phyloP scores from a whole-genome alignment of 768 basidiomycete genomes.

The Mycena maculata region DNA sequence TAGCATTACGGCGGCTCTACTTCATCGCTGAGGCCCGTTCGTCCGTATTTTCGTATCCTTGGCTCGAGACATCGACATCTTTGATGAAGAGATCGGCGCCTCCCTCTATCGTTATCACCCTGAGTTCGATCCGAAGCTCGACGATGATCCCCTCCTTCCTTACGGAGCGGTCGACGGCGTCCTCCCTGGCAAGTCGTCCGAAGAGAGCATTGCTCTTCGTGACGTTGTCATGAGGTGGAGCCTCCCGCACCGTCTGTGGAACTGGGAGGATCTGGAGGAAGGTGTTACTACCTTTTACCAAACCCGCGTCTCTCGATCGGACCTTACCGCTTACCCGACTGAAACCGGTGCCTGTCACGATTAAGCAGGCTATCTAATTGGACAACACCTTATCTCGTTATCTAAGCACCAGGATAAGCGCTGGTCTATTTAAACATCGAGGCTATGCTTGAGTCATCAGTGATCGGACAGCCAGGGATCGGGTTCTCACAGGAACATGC shows the following conservation, averaged over 20 bases:
- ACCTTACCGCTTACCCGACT: not conserved
- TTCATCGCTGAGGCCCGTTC: not conserved
- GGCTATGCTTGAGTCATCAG: no score
- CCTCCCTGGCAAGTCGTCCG: constrained; percentile 8
- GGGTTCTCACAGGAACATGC: no score
- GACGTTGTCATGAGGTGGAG: constrained; percentile 13
- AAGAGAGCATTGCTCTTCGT: not conserved
- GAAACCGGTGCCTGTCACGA: no score
- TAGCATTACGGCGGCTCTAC: not conserved
- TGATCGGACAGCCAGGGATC: no score
- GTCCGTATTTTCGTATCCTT: not conserved
- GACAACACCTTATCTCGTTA: no score
- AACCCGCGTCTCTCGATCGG: not conserved
- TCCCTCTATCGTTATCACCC: constrained; percentile 10
- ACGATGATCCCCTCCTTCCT: constrained; percentile 16
- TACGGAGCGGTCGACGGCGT: constrained; percentile 11
- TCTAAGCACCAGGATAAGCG: no score
- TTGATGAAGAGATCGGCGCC: not conserved
- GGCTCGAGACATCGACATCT: not conserved
- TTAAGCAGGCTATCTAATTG: no score
- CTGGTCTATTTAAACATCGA: no score
- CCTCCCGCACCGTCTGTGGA: not conserved
- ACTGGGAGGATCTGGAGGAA: not conserved
- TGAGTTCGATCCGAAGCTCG: not conserved
- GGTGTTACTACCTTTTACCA: not conserved